Evolutionary conservation across 768 basidiomycete genomes (phyloP), one percentile per base, ranked within the genome.

Genomic region (Naganishia randhawae): DNA sequence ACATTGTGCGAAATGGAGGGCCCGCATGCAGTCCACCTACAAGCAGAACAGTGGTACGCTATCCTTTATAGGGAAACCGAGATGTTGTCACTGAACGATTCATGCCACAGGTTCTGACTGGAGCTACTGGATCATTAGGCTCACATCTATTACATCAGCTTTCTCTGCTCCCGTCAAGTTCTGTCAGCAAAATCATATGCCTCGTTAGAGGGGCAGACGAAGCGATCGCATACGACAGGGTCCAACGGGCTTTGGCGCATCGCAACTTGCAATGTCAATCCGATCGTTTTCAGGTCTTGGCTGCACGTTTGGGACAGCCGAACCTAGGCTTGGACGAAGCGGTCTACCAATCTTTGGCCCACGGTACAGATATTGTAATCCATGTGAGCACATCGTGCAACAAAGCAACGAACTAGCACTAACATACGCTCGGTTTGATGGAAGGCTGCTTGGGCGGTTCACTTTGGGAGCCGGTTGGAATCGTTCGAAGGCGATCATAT

Each of bases 401-500:
- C 32, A 27, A 10, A 16, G 27, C 19, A 17, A 48, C 13, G 25
- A 17, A 39, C n/a, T n/a, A 6, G 7, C n/a, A 33, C 51, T 68
- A 8, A 50, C 25, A 2, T 17, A 25, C 11, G 27, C n/a, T 19
- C 25, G 17, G 31, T 22, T 65, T 4, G 27, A 14, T 31, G n/a
- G n/a, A 37, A 78, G 76, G 73, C 74, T 9, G 77, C 77, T 7
- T 78, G 77, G 77, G 74, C 77, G 3, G 77, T 78, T 0, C 76
- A 78, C 48, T 78, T 78, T 67, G 72, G 71, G 16, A 74, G 74
- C 54, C 71, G 72, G 25, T 45, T 78, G n/a, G 67, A 72, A 7
- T 77, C 76, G 0, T 78, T 78, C 55, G 75, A 77, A 51, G 48
- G 39, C 5, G 71, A 73, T 22, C 75, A 71, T 50, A 73, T 77